A percentile compares a stretch with the other conserved stretches of the same genome.
These are phyloP conservation scores for Spergularia azorica DNA, from an alignment of 179 eudicot species.

Conservation along the genomic window DNA sequence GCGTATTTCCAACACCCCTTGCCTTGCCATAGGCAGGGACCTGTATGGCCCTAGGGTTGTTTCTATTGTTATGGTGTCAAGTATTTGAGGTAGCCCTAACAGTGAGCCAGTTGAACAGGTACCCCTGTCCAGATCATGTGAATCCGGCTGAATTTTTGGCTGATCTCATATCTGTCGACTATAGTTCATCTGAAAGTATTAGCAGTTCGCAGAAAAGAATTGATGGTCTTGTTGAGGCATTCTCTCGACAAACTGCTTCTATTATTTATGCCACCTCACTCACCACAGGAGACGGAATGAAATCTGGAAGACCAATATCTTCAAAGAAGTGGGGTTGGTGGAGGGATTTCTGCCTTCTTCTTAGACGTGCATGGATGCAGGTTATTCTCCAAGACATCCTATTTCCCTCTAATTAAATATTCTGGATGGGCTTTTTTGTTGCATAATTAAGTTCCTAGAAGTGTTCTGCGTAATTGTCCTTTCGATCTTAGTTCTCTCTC, in stretches of 20 bases:
- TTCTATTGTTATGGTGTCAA: background rate
- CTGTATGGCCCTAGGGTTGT: no score
- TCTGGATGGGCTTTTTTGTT: slow-evolving; percentile 2
- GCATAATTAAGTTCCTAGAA: background rate
- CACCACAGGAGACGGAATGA: slow-evolving; percentile 32
- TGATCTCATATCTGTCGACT: slow-evolving; percentile 91
- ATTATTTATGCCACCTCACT: slow-evolving; percentile 70
- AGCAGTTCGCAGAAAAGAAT: slow-evolving; percentile 77
- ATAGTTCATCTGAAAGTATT: slow-evolving; percentile 86
- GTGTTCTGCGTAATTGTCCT: background rate
- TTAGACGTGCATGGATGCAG: slow-evolving; percentile 99
- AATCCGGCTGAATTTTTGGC: slow-evolving; percentile 99
- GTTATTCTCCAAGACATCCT: slow-evolving; percentile 30
- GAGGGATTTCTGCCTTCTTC: slow-evolving; percentile 84
- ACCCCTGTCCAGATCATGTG: slow-evolving; percentile 81
- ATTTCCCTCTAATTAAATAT: slow-evolving; percentile 4
- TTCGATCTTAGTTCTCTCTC: background rate
- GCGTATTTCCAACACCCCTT: background rate
- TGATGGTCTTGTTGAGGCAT: slow-evolving; percentile 80
- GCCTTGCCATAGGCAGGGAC: no score
- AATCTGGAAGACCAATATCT: slow-evolving; percentile 33
- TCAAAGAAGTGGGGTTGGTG: slow-evolving; percentile 73
- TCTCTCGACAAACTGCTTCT: slow-evolving; percentile 56
- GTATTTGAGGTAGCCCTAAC: slow-evolving; percentile 12
- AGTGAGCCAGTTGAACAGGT: slow-evolving; percentile 53